Base-by-base conservation (phyloP, 1,284 basidiomycete species). In the Sporisorium scitamineum region DNA sequence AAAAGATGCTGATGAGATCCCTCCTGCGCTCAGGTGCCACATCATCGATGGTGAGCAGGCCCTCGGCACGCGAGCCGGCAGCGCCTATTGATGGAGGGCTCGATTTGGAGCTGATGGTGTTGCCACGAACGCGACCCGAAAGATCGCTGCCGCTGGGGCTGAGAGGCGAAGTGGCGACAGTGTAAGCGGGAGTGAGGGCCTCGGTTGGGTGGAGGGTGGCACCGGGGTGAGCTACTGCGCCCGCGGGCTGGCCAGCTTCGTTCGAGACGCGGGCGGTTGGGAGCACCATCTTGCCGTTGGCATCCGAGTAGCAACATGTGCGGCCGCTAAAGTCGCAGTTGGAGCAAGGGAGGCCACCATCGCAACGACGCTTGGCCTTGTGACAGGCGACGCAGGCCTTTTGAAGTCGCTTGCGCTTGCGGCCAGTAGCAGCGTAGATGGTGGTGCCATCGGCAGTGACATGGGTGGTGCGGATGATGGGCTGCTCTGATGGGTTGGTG, bases 321-420 rank as follows among this genome's bases (percentile, higher is more conserved):
- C 74, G 64, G 26, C 74, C 74, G 62, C 65, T 69, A 68, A 88
- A 88, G 77, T 88, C 87, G 81, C 87, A 88, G 77, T 88, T 88
- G 52, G 86, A 86, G 74, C 87, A 88, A 1, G 87, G 87, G 0
- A 87, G 86, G 52, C 88, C 88, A 20, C 87, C 87, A 70, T 88
- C 87, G 60, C 87, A 88, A 14, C 87, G 82, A 53, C 87, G 81
- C 80, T 88, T 88, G 74, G 88, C 88, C 81, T 88, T 77, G 70
- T 81, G 80, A 66, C 80, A 81, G 45, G 79, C 73, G n/a, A 80
- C 79, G 44, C 80, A 81, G 4, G 80, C 80, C 68, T 79, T 73
- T 73, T 81, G 80, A 13, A 81, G 72, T 64, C 80, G 78, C 68
- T 81, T 81, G 53, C 80, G 72, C 78, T 81, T 81, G 54, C 79